These are phyloP conservation scores for Penicillium oxalicum DNA, from an alignment of 2,329 filamentous ascomycete species.

Conservation along the genomic window DNA sequence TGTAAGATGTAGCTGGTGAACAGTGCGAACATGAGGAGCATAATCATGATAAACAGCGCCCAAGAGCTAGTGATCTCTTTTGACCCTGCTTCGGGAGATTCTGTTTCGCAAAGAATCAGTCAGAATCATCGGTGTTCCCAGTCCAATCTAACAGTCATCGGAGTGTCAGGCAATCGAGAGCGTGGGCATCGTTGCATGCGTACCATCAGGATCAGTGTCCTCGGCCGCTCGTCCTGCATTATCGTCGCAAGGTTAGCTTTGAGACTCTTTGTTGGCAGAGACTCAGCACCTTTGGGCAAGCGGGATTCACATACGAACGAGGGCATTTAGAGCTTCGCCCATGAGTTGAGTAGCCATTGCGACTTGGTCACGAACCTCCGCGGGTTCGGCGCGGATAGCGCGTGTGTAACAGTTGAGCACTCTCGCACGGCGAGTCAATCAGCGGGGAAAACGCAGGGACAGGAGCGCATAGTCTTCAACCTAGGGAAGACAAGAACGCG, in stretches of 20 bases:
- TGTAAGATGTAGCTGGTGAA: constrained; percentile 97
- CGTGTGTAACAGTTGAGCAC: constrained; percentile 29
- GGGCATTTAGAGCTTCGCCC: constrained; percentile 29
- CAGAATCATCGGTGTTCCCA: constrained; percentile 12
- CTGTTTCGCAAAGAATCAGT: constrained; percentile 26
- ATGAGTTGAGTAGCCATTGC: constrained; percentile 34
- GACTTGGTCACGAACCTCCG: constrained; percentile 18
- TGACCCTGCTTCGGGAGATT: constrained; percentile 72
- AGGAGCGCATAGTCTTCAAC: constrained; percentile 34
- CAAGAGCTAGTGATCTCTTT: constrained; percentile 95
- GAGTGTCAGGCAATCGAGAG: constrained; percentile 3
- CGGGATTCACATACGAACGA: constrained; percentile 30
- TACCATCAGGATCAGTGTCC: constrained; percentile 37
- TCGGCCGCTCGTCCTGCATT: constrained; percentile 32
- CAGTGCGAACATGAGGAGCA: constrained; percentile 86
- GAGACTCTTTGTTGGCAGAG: neutral
- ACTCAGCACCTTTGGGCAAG: neutral
- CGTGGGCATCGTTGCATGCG: constrained; percentile 14
- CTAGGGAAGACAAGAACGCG: neutral
- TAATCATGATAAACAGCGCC: constrained; percentile 94
- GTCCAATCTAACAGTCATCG: neutral
- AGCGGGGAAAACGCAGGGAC: constrained; percentile 14
- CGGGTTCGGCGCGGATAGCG: constrained; percentile 21
- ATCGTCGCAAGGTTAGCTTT: constrained; percentile 16
- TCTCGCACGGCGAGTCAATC: constrained; percentile 27